Base-by-base conservation (phyloP, 2,329 filamentous ascomycete species). In the Xylariales sp. region DNA sequence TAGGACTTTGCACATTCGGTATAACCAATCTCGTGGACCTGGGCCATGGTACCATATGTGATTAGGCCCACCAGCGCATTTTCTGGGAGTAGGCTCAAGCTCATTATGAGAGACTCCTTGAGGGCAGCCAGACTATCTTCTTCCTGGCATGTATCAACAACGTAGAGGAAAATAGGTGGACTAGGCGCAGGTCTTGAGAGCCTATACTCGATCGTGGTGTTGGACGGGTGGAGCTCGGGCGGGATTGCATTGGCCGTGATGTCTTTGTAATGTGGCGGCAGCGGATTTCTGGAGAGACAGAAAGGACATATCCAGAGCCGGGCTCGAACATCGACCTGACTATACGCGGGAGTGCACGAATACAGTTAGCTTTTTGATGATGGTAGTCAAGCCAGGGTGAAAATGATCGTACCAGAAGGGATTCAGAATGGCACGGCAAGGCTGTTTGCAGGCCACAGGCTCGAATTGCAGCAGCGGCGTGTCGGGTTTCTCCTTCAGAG, bases 1-100 rank as follows among this genome's bases (percentile, higher is more conserved):
- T 96, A 98, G 5, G 91, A 96, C 67, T 97, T 98, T 48, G 93
- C 88, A 65, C 93, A 98, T 65, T 97, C 93, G 39, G 87, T 90
- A 60, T 98, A 98, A 39, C 93, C 93, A 50, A 98, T 88, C 66
- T 98, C 93, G 60, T 98, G 93, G 14, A 98, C 88, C 78, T 96
- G 90, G 21, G 88, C 81, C 88, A 95, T 97, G 29, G 93, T 97
- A 45, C 93, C 93, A 57, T 81, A 94, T 32, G 88, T 93, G 52
- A 94, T 85, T 42, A 94, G 66, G 25, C 87, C 88, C 32, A 94
- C 88, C 20, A 93, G 70, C 17, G 87, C 83, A 57, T 89, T 85
- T 54, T 88, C 84, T 5, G 87, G 87, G 29, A 94, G 74, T 49
- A 93, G 69, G 59, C 83, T 88, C 62, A 94, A 68, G 60, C 86